Base-by-base conservation (phyloP, 139 green algal genomes). In the Nannochloris sp. region DNA sequence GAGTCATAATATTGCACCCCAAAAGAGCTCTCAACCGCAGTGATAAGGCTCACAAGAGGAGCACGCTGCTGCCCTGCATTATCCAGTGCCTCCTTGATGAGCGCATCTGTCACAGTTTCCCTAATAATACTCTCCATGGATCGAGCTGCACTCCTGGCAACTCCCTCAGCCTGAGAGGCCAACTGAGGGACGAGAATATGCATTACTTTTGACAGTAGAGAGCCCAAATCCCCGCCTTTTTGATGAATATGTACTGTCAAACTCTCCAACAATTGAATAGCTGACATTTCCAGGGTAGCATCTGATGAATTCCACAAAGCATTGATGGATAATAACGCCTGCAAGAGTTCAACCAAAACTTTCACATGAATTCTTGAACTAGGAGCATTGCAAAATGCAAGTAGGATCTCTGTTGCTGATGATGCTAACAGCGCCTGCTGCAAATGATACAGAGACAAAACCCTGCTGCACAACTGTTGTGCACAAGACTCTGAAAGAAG, bases 111-210 rank as follows among this genome's bases (percentile, higher is more conserved):
- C n/a, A 88, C 50, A 63, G 71, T 77, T 53, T 69, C 71, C 3
- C 44, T 9, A 14, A 88, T 54, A 7, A 92, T 60, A 44, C 65
- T 69, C 9, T 71, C 62, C 24, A 94, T 74, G 8, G 72, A 76
- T 44, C 72, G 57, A 19, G 54, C 61, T 0, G 82, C 73, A 7
- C 73, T 80, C 59, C 79, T 78, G 9, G 81, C 75, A 55, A 96
- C 86, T 2, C 77, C 81, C 16, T 95, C 90, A 40, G 88, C 81
- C 69, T 89, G 82, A 3, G 83, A 83, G 2, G 34, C 64, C 53
- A 95, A 73, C 66, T 82, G 73, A 1, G 81, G 74, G 14, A 84
- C 75, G 15, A 96, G 69, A 27, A 66, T 48, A 59, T 88, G 76
- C 5, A 85, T 61, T 14, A 78, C 80, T 10, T 66, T 62, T 0